These are phyloP conservation scores for Mycena metata DNA, from an alignment of 768 basidiomycete genomes.

Conservation along the genomic window DNA sequence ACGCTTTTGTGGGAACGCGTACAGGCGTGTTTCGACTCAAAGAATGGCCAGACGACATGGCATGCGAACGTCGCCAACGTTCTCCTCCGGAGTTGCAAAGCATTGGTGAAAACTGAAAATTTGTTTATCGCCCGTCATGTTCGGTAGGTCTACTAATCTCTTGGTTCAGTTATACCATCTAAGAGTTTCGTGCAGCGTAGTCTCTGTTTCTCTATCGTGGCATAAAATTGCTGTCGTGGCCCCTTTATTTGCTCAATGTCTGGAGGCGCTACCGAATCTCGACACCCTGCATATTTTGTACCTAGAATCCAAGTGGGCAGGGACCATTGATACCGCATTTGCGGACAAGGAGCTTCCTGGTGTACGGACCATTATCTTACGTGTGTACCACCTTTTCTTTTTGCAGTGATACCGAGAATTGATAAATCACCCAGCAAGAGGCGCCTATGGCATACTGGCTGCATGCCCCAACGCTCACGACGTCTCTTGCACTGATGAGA, in stretches of 20 bases:
- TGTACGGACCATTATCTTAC: conserved; percentile 15
- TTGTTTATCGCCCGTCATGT: conserved; percentile 43
- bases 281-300: conserved; percentile 24
- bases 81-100: conserved; percentile 43
- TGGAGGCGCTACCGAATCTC: conserved; percentile 21
- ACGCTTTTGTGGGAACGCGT: conserved; percentile 49
- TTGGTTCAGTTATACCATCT: not conserved
- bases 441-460: conserved; percentile 3
- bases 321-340: conserved; percentile 5
- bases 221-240: conserved; percentile 2
- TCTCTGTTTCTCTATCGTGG: conserved; percentile 20
- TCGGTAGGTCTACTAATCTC: conserved; percentile 32
- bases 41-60: conserved; percentile 39
- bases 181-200: not conserved
- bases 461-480: conserved; percentile 22
- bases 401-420: not conserved
- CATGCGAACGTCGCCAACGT: conserved; percentile 41
- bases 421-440: conserved; percentile 1
- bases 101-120: conserved; percentile 39
- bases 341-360: not conserved
- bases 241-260: conserved; percentile 22
- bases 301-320: not conserved
- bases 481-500: conserved; percentile 25
- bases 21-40: conserved; percentile 45
- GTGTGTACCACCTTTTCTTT: not conserved